A percentile compares a stretch with the other conserved stretches of the same genome.
Evolutionary conservation across 805 yeast species (phyloP).

Genomic region (Candida koratica): DNA sequence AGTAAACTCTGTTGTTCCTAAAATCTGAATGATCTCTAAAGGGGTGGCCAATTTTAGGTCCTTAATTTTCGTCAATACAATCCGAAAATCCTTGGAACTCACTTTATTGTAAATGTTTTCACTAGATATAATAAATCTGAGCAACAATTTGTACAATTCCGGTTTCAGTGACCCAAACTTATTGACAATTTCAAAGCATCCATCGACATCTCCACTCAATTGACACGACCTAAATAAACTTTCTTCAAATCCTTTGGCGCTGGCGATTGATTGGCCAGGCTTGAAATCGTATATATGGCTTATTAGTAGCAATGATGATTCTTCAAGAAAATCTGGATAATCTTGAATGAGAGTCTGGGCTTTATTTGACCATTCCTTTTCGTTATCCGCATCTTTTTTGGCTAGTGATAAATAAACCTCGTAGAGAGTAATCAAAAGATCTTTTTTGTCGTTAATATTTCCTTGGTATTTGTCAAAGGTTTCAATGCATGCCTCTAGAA

Average conservation of each 20-base stretch:
- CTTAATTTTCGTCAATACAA: conserved; percentile 52
- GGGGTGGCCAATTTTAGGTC: conserved; percentile 58
- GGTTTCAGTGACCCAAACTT: conserved; percentile 61
- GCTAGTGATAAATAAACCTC: conserved; percentile 75
- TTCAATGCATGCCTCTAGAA: conserved; percentile 85
- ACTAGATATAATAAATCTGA: conserved; percentile 58
- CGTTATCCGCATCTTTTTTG: conserved; percentile 23
- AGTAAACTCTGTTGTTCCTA: conserved; percentile 52
- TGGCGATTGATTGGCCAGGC: conserved; percentile 44
- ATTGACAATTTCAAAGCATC: conserved; percentile 54
- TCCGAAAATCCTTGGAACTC: conserved; percentile 46
- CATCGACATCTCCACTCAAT: conserved; percentile 52
- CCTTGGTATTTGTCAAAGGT: conserved; percentile 76
- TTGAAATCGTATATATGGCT: conserved; percentile 55
- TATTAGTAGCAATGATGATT: conserved; percentile 50
- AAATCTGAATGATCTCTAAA: conserved; percentile 67
- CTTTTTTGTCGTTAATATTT: conserved; percentile 61
- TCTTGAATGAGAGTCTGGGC: conserved; percentile 52
- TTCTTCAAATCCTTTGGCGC: conserved; percentile 46
- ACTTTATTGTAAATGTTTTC: conserved; percentile 48
- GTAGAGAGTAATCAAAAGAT: conserved; percentile 70
- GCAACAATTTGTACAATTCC: conserved; percentile 60
- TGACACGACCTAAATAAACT: conserved; percentile 65
- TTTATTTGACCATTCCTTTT: conserved; percentile 57
- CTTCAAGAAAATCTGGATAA: conserved; percentile 50